Percentiles rank a stretch among this genome's conserved stretches.
Conservation (phyloP, 345 rosid species). For the Salix udensis region DNA sequence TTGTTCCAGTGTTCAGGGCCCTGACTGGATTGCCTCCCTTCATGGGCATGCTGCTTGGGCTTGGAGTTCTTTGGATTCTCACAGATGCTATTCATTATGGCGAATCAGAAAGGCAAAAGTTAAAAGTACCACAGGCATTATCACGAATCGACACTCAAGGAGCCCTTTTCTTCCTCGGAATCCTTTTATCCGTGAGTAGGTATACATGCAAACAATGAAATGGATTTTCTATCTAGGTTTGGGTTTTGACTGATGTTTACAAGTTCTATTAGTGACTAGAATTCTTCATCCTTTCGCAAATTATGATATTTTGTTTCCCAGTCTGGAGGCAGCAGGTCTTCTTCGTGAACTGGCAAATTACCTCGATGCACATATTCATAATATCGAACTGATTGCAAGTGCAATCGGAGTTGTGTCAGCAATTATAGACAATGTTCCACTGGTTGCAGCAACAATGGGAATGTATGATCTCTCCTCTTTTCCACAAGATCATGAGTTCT, state of each 20-base stretch:
- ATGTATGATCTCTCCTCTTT: constrained; percentile 84
- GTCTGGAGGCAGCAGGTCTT: constrained; percentile 92
- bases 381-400: constrained; percentile 71
- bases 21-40: constrained; percentile 93
- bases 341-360: constrained; percentile 89
- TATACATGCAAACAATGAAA: constrained; percentile 15
- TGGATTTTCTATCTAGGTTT: background rate
- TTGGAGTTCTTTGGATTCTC: constrained; percentile 95
- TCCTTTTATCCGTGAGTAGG: constrained; percentile 92
- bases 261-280: background rate
- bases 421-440: constrained; percentile 83
- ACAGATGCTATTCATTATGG: constrained; percentile 96
- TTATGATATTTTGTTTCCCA: constrained; percentile 20
- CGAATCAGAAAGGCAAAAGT: constrained; percentile 80
- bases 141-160: constrained; percentile 94
- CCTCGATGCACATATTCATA: constrained; percentile 77
- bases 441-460: constrained; percentile 96
- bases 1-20: constrained; percentile 91
- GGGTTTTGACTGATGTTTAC: background rate
- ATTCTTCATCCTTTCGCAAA: background rate
- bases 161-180: constrained; percentile 89
- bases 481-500: constrained; percentile 82
- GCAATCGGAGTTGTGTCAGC: constrained; percentile 84
- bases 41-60: constrained; percentile 93
- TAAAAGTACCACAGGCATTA: constrained; percentile 94